Evolutionary conservation across 2,329 filamentous ascomycete genomes (phyloP).

Genomic region (Rhinocladiella mackenziei): DNA sequence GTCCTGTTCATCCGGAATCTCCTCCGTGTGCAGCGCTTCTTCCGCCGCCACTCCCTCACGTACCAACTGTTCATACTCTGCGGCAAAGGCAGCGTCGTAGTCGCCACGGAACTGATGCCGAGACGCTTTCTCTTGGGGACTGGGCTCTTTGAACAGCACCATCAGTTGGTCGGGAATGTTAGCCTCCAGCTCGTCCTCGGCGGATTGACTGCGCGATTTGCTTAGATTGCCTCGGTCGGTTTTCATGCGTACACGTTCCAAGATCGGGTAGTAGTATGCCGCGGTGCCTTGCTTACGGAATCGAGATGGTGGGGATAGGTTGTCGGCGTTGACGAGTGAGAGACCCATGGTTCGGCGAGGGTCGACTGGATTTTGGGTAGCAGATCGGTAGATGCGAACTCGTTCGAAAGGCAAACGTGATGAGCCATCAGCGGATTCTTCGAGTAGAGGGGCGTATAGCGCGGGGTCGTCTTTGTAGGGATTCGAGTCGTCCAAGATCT

Average conservation of each 20-base stretch:
- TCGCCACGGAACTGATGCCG: constrained; percentile 43
- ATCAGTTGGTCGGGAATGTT: constrained; percentile 49
- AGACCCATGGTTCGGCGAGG: constrained; percentile 56
- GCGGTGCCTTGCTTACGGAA: constrained; percentile 45
- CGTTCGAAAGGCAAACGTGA: constrained; percentile 42
- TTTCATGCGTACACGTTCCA: constrained; percentile 43
- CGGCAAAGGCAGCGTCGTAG: constrained; percentile 44
- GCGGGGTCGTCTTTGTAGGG: constrained; percentile 51
- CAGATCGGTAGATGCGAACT: constrained; percentile 59
- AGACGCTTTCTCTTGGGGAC: constrained; percentile 26
- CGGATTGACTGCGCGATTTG: constrained; percentile 39
- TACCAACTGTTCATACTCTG: constrained; percentile 25
- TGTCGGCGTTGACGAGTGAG: constrained; percentile 52
- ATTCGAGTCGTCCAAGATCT: constrained; percentile 53
- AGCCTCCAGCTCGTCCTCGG: constrained; percentile 37
- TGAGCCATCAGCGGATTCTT: constrained; percentile 41
- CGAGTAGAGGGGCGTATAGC: constrained; percentile 42
- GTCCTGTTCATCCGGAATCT: constrained; percentile 28
- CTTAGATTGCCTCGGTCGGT: constrained; percentile 41
- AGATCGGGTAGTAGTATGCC: constrained; percentile 61
- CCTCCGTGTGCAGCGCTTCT: constrained; percentile 21
- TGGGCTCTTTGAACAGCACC: constrained; percentile 49
- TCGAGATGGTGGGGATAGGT: constrained; percentile 23
- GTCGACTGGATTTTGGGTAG: constrained; percentile 50
- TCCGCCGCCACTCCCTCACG: constrained; percentile 24